These are phyloP conservation scores for Candida cerambycidarum DNA, from an alignment of 805 yeast genomes.

Conservation along the genomic window DNA sequence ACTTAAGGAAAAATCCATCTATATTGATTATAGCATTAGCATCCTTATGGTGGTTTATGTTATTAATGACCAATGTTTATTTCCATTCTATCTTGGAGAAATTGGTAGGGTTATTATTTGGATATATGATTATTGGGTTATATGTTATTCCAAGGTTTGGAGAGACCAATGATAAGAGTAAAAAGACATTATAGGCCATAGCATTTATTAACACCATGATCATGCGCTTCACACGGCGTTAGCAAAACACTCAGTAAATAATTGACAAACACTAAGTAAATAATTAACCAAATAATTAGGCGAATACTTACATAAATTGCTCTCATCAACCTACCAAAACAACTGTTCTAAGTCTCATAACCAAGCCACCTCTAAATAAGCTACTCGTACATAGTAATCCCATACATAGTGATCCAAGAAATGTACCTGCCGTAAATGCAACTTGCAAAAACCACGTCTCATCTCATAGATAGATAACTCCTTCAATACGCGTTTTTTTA, in stretches of 20 bases:
- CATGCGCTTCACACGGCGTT: no score
- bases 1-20: constrained; percentile 25
- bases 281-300: no score
- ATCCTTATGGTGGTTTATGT: constrained; percentile 80
- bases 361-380: no score
- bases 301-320: no score
- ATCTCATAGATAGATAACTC: not conserved
- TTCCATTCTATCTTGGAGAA: constrained; percentile 84
- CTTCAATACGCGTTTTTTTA: not conserved
- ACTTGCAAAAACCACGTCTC: not conserved
- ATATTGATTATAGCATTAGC: constrained; percentile 25
- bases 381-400: no score
- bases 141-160: constrained; percentile 5
- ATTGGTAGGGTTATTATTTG: constrained; percentile 65
- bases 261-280: no score
- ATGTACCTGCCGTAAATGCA: no score
- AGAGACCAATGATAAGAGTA: not conserved
- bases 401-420: no score
- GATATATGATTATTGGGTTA: constrained; percentile 41
- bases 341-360: no score
- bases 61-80: constrained; percentile 76
- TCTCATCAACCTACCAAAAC: no score
- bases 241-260: no score
- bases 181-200: not conserved
- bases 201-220: no score